Conservation (phyloP, 2,329 filamentous ascomycete species). For the Cadophora malorum region DNA sequence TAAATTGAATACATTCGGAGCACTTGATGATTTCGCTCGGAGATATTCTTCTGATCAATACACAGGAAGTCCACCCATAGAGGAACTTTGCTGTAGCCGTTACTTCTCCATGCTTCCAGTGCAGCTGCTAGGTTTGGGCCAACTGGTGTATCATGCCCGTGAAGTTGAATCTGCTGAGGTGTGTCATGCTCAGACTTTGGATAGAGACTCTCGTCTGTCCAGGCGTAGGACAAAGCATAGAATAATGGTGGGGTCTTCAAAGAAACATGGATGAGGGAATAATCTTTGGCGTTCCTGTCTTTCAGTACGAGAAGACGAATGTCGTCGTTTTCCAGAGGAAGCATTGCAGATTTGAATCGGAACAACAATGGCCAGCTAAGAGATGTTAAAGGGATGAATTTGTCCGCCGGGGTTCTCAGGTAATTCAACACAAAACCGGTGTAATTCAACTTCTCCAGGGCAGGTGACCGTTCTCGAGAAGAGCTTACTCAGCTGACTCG, state of each 20-base stretch:
- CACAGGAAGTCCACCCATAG: not conserved
- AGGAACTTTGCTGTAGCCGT: not conserved
- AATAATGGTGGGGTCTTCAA: not conserved
- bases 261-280: not conserved
- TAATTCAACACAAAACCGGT: too few species aligned
- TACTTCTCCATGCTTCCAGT: not conserved
- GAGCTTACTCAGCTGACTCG: too few species aligned
- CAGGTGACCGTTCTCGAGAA: too few species aligned
- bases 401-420: not conserved
- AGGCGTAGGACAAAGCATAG: not conserved
- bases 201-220: conserved; percentile 5
- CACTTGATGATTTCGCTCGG: not conserved
- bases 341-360: not conserved
- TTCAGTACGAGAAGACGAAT: not conserved
- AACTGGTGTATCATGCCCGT: not conserved
- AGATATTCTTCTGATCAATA: not conserved
- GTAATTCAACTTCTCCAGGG: too few species aligned
- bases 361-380: not conserved
- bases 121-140: not conserved
- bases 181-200: not conserved
- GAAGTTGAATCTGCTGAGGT: not conserved
- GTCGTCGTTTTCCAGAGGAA: not conserved
- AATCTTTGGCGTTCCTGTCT: not conserved
- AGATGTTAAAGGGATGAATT: not conserved
- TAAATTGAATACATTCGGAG: not conserved